Evolutionary conservation across 2,329 filamentous ascomycete genomes (phyloP).

Genomic region (Alternaria sp.): DNA sequence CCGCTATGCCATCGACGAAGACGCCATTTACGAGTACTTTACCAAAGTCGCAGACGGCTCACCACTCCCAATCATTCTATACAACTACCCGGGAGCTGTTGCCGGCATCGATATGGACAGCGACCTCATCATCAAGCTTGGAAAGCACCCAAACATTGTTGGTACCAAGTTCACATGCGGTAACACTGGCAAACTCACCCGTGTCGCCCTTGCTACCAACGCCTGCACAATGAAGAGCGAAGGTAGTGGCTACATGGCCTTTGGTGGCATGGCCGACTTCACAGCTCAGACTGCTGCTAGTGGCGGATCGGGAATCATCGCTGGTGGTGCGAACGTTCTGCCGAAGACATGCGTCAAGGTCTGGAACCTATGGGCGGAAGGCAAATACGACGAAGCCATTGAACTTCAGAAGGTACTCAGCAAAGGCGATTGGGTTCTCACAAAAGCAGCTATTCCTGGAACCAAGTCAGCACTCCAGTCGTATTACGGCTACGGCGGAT

Average conservation of each 20-base stretch:
- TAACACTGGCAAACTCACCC: conserved; percentile 86
- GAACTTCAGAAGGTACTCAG: conserved; percentile 78
- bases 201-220: conserved; percentile 74
- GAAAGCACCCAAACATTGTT: conserved; percentile 80
- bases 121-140: conserved; percentile 81
- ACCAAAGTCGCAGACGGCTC: conserved; percentile 75
- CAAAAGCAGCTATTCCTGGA: conserved; percentile 82
- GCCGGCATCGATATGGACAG: conserved; percentile 89
- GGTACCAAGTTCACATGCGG: conserved; percentile 93
- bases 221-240: conserved; percentile 68
- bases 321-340: conserved; percentile 83
- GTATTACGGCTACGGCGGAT: conserved; percentile 82
- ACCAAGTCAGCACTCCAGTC: conserved; percentile 83
- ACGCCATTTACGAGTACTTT: conserved; percentile 76
- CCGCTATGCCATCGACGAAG: conserved; percentile 76
- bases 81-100: conserved; percentile 91
- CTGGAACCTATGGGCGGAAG: conserved; percentile 76
- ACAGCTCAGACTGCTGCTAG: conserved; percentile 80
- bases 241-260: conserved; percentile 73
- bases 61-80: conserved; percentile 79
- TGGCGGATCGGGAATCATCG: conserved; percentile 84
- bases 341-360: conserved; percentile 81
- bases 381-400: conserved; percentile 76
- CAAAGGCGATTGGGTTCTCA: conserved; percentile 81
- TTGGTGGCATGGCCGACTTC: conserved; percentile 88